phyloP scores from a whole-genome alignment of 106 monocot genomes.

The Amphibolis antarctica region DNA sequence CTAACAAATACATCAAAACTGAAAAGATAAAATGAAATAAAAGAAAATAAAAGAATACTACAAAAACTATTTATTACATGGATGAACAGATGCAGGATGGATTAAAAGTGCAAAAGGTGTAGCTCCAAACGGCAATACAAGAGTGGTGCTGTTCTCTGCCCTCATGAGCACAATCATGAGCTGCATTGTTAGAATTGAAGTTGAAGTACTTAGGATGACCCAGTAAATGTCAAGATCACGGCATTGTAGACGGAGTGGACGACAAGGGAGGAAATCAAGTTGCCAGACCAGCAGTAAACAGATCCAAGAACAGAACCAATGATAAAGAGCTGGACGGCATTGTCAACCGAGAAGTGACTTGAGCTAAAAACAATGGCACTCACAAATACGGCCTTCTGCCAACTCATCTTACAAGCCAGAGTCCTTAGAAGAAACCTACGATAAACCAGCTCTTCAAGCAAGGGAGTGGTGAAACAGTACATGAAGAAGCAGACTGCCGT shows the following conservation, averaged over 20 bases:
- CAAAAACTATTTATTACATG: too few species aligned
- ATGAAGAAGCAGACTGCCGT: slow-evolving; percentile 30
- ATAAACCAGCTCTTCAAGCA: slow-evolving; percentile 71
- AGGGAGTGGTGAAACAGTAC: slow-evolving; percentile 52
- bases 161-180: neutral
- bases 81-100: too few species aligned
- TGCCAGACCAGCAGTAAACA: slow-evolving; percentile 62
- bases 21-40: too few species aligned
- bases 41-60: too few species aligned
- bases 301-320: slow-evolving; percentile 76
- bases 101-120: too few species aligned
- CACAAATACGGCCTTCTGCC: slow-evolving; percentile 44
- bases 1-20: too few species aligned
- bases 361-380: slow-evolving; percentile 49
- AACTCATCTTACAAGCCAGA: slow-evolving; percentile 39
- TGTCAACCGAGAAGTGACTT: slow-evolving; percentile 55
- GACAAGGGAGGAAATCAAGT: slow-evolving; percentile 37
- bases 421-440: slow-evolving; percentile 69
- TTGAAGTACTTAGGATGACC: neutral
- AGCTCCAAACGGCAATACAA: neutral
- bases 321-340: slow-evolving; percentile 54
- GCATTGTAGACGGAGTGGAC: slow-evolving; percentile 82
- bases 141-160: neutral
- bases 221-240: slow-evolving; percentile 25
- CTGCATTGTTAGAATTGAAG: neutral